Evolutionary conservation across 257 asterid species (phyloP).

Genomic region (Scutellaria barbata): DNA sequence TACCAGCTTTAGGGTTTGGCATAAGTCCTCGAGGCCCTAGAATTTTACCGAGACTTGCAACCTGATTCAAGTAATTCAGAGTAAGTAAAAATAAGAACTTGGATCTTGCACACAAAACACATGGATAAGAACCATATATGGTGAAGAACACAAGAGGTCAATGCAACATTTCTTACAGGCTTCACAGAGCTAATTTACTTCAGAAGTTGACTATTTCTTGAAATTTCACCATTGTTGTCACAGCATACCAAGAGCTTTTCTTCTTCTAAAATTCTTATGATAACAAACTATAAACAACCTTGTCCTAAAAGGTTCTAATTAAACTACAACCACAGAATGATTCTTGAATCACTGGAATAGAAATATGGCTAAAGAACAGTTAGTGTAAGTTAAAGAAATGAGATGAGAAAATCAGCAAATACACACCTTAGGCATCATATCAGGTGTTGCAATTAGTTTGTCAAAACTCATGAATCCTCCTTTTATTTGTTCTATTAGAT

Average conservation of each 20-base stretch:
- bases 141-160: background rate
- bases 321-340: background rate
- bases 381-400: background rate
- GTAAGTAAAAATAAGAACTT: background rate
- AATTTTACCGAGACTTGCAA: constrained; percentile 88
- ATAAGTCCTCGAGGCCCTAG: constrained; percentile 95
- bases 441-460: constrained; percentile 97
- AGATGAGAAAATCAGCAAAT: background rate
- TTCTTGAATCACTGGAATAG: background rate
- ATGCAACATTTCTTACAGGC: no score
- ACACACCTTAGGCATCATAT: constrained; percentile 97
- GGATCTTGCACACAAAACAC: constrained; percentile 19
- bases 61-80: constrained; percentile 52
- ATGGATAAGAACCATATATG: background rate
- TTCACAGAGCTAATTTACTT: no score
- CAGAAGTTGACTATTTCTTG: background rate
- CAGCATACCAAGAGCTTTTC: background rate
- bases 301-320: background rate
- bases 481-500: constrained; percentile 84
- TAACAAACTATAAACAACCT: background rate
- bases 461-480: constrained; percentile 96
- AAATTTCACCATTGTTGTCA: background rate
- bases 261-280: no score
- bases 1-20: constrained; percentile 99
- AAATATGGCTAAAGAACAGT: background rate